phyloP scores from a whole-genome alignment of 2,329 filamentous ascomycete genomes.

The Stenocarpella maydis region DNA sequence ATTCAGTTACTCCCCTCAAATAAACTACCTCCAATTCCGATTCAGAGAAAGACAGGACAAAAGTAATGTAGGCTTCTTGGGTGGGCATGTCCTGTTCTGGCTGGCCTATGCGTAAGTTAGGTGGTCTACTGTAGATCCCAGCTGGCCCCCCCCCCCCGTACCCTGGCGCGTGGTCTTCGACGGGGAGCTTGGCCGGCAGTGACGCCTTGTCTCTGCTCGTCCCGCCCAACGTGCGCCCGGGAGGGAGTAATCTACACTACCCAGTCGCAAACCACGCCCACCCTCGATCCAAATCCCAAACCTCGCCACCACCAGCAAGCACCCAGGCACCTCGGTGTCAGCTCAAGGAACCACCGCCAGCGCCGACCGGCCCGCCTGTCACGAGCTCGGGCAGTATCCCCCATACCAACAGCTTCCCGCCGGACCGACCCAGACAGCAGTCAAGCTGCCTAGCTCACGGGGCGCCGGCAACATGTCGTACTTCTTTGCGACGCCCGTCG shows the following conservation, averaged over 20 bases:
- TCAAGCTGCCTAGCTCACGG: conserved; percentile 34
- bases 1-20: background rate
- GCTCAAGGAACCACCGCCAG: background rate
- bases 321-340: too few relatives aligned
- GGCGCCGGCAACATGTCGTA: conserved; percentile 77
- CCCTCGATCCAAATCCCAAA: background rate
- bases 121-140: background rate
- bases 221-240: background rate
- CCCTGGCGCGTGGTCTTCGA: conserved; percentile 5
- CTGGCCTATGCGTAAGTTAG: background rate
- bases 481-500: conserved; percentile 97
- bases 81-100: background rate
- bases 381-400: background rate
- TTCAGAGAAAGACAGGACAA: background rate
- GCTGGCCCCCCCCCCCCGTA: conserved; percentile 3
- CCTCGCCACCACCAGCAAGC: too few relatives aligned
- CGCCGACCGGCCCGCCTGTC: background rate
- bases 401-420: background rate
- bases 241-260: conserved; percentile 2
- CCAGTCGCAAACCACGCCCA: conserved; percentile 17
- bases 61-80: background rate
- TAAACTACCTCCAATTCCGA: too few relatives aligned
- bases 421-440: conserved; percentile 32
- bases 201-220: conserved; percentile 26
- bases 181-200: conserved; percentile 28